These are phyloP conservation scores for Suillus paluster DNA, from an alignment of 768 basidiomycete species.

Conservation along the genomic window DNA sequence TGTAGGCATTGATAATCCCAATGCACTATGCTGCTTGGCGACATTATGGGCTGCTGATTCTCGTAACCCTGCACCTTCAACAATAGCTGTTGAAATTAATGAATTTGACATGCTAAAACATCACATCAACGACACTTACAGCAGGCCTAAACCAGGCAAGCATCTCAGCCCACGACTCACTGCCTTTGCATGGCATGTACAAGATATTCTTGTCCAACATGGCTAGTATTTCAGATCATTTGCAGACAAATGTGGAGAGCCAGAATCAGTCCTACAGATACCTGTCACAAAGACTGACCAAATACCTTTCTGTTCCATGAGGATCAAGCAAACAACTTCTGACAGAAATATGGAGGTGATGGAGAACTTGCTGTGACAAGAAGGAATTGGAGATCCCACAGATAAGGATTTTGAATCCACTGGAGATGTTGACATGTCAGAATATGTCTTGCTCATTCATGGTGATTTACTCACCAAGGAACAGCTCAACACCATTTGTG, in stretches of 20 bases:
- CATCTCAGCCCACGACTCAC: not conserved
- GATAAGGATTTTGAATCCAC: not conserved
- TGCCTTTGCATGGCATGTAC: not conserved
- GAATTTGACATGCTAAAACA: slow-evolving; percentile 1
- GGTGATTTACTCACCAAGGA: slow-evolving; percentile 29
- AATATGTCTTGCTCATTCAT: slow-evolving; percentile 21
- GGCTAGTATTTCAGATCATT: not conserved
- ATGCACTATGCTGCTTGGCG: not conserved
- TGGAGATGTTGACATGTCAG: slow-evolving; percentile 9
- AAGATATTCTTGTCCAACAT: not conserved
- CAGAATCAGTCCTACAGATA: slow-evolving; percentile 15
- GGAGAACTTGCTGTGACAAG: slow-evolving; percentile 12
- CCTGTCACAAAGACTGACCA: slow-evolving; percentile 28
- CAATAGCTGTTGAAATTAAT: not conserved
- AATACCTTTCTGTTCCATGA: slow-evolving; percentile 26
- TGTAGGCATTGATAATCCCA: not conserved
- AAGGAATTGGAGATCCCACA: not conserved
- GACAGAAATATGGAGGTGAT: slow-evolving; percentile 26
- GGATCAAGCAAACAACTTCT: slow-evolving; percentile 27
- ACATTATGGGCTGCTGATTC: not conserved
- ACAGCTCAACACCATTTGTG: slow-evolving; percentile 11
- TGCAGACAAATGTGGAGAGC: not conserved
- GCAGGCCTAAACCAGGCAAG: not conserved
- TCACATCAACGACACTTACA: slow-evolving; percentile 10
- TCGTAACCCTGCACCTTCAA: not conserved